A percentile compares a stretch with the other conserved stretches of the same genome.
Conservation (phyloP, 768 basidiomycete genomes). For the Porpolomopsis calyptriformis region DNA sequence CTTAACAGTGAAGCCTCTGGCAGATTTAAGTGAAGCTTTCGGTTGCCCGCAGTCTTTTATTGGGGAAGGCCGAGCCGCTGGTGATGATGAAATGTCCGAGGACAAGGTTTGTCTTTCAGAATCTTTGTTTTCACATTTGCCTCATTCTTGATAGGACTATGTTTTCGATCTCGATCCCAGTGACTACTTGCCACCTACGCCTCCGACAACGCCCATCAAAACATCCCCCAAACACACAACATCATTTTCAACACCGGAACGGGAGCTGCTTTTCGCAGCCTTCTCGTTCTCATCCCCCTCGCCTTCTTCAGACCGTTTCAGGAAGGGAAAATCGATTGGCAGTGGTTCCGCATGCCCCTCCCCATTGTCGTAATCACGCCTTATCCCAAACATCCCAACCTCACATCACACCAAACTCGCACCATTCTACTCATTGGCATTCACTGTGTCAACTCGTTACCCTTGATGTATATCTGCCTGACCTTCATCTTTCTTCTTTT, state of each 20-base stretch:
- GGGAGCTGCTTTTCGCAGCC: slow-evolving; percentile 58
- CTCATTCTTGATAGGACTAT: too few species aligned
- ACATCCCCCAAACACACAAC: slow-evolving; percentile 20
- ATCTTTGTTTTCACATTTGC: too few species aligned
- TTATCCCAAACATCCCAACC: not conserved
- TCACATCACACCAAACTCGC: not conserved
- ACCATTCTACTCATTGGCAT: not conserved
- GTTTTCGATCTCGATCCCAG: too few species aligned
- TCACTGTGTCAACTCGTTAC: too few species aligned
- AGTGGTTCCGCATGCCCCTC: slow-evolving; percentile 6
- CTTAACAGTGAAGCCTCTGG: slow-evolving; percentile 65
- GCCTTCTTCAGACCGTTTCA: slow-evolving; percentile 45
- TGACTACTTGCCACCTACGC: slow-evolving; percentile 34
- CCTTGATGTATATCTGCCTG: too few species aligned
- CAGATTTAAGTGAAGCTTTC: slow-evolving; percentile 66
- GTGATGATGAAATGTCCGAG: slow-evolving; percentile 22
- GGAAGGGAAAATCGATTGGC: slow-evolving; percentile 28
- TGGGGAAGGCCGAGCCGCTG: slow-evolving; percentile 17
- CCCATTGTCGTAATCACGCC: not conserved
- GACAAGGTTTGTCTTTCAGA: too few species aligned
- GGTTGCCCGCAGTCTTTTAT: slow-evolving; percentile 32
- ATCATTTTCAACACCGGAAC: slow-evolving; percentile 61
- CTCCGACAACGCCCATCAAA: slow-evolving; percentile 20
- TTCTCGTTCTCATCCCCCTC: slow-evolving; percentile 76
- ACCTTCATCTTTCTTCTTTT: too few species aligned